Evolutionary conservation across 345 rosid genomes (phyloP).

Genomic region (Aegle marmelos): DNA sequence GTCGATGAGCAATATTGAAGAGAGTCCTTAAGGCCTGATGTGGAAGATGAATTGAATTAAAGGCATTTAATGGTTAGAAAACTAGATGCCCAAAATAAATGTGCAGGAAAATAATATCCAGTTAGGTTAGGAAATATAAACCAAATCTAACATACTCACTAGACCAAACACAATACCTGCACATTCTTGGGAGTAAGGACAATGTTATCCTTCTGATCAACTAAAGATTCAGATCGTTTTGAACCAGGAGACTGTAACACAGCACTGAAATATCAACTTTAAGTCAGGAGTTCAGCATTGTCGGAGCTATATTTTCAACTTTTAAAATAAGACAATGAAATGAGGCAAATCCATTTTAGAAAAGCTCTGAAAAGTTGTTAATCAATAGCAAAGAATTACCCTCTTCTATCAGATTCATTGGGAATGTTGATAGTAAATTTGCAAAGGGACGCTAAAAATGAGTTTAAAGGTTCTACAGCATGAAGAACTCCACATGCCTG

Average conservation of each 20-base stretch:
- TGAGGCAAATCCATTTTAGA: not conserved
- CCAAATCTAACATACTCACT: not conserved
- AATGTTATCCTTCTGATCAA: slow-evolving; percentile 72
- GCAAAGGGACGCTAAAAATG: slow-evolving; percentile 95
- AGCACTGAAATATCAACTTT: slow-evolving; percentile 54
- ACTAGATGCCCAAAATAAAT: slow-evolving; percentile 8
- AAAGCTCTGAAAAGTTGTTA: not conserved
- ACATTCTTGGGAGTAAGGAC: slow-evolving; percentile 95
- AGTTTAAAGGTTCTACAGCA: slow-evolving; percentile 93
- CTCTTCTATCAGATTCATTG: slow-evolving; percentile 67
- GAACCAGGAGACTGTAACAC: slow-evolving; percentile 70
- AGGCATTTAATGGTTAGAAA: slow-evolving; percentile 7
- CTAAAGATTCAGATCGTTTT: slow-evolving; percentile 65
- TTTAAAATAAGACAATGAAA: not conserved
- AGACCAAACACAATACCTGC: slow-evolving; percentile 52
- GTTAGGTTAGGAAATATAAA: not conserved
- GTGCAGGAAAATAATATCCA: not conserved
- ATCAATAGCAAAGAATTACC: slow-evolving; percentile 36
- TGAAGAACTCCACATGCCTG: slow-evolving; percentile 99
- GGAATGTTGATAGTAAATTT: slow-evolving; percentile 89
- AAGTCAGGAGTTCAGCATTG: slow-evolving; percentile 18
- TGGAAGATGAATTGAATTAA: slow-evolving; percentile 30
- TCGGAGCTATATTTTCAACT: not conserved
- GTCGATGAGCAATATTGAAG: slow-evolving; percentile 90
- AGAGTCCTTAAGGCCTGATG: slow-evolving; percentile 89